A percentile compares a stretch with the other conserved stretches of the same genome.
phyloP scores from a whole-genome alignment of 441 rosid species.

The Arabidopsis lyrata region DNA sequence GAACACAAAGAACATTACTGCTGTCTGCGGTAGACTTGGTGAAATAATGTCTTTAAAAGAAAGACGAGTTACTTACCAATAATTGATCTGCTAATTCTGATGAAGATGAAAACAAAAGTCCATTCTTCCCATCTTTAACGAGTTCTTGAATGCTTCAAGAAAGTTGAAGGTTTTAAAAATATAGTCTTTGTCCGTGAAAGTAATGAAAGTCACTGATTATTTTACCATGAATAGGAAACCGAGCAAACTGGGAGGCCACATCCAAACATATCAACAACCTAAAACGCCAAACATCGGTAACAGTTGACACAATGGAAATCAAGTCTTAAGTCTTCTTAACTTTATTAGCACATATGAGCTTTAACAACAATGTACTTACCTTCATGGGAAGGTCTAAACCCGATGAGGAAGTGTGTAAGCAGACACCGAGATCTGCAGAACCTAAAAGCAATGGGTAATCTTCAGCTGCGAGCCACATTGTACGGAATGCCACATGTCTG shows the following conservation, averaged over 20 bases:
- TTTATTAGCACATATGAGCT: constrained; percentile 15
- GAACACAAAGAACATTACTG: constrained; percentile 11
- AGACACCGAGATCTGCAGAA: constrained; percentile 97
- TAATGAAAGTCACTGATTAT: constrained; percentile 18
- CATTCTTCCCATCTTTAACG: constrained; percentile 79
- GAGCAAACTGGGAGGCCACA: constrained; percentile 99
- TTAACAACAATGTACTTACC: constrained; percentile 49
- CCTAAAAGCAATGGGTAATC: constrained; percentile 96
- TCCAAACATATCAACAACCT: constrained; percentile 99
- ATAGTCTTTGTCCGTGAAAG: constrained; percentile 13
- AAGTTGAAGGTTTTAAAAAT: not conserved
- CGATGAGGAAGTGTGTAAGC: constrained; percentile 97
- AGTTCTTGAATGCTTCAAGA: constrained; percentile 83
- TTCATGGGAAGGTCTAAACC: constrained; percentile 99
- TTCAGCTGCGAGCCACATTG: constrained; percentile 97
- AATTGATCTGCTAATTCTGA: constrained; percentile 92
- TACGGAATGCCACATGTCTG: constrained; percentile 92
- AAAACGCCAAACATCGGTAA: constrained; percentile 21
- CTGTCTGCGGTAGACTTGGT: not conserved
- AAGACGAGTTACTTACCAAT: constrained; percentile 57
- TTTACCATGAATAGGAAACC: constrained; percentile 93
- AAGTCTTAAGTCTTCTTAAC: not conserved
- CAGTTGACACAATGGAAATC: not conserved
- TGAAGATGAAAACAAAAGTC: constrained; percentile 92
- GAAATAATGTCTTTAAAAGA: not conserved